Evolutionary conservation across 257 asterid genomes (phyloP).

Genomic region (Capsicum pubescens): DNA sequence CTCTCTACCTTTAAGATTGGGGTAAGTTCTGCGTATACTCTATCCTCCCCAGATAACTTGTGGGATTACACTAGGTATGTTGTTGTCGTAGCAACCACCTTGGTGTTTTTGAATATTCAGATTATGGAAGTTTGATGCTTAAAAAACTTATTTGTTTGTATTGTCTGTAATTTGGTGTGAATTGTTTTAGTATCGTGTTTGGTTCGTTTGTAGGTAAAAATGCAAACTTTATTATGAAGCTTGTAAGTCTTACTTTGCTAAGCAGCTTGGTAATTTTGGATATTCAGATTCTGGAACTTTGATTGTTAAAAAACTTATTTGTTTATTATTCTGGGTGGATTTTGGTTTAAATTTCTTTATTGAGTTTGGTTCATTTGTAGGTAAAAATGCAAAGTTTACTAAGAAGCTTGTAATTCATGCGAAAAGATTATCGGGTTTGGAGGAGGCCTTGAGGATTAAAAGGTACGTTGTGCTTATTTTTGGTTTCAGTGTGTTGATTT

Average conservation of each 20-base stretch:
- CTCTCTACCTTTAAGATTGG: background rate
- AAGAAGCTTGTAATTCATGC: slow-evolving; percentile 58
- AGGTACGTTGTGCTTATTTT: slow-evolving; percentile 47
- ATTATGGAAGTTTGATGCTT: background rate
- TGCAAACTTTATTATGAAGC: slow-evolving; percentile 39
- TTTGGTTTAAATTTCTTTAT: slow-evolving; percentile 25
- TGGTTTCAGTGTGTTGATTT: background rate
- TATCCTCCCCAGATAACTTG: background rate
- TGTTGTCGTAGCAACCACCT: background rate
- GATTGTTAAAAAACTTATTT: background rate
- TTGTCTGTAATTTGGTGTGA: slow-evolving; percentile 15
- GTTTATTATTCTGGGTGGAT: slow-evolving; percentile 11
- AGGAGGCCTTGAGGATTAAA: slow-evolving; percentile 81
- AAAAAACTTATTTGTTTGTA: background rate
- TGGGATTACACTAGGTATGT: background rate
- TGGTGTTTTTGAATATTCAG: background rate
- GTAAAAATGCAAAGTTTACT: slow-evolving; percentile 44
- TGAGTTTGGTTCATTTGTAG: slow-evolving; percentile 39
- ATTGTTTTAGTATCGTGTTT: slow-evolving; percentile 30
- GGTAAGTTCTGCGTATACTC: background rate
- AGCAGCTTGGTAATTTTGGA: background rate
- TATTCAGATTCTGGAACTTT: background rate
- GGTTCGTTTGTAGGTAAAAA: slow-evolving; percentile 44
- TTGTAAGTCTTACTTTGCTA: slow-evolving; percentile 48
- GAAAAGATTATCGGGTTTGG: slow-evolving; percentile 84